Base-by-base conservation (phyloP, 805 yeast species). In the Pichia sporocuriosa region DNA sequence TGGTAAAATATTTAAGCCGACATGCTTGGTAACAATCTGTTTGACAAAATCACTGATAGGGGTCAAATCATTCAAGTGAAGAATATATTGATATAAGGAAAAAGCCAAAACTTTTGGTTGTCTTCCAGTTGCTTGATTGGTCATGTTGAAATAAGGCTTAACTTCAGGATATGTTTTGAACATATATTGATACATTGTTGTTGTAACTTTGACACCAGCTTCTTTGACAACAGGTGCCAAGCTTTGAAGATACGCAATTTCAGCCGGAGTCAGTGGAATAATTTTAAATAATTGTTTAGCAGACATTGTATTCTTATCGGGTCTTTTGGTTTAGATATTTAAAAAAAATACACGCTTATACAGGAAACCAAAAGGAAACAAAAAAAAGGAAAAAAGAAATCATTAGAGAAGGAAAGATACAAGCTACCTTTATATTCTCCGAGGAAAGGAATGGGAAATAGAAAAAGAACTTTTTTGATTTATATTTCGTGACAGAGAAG, bases 31-130 rank as follows among this genome's bases (percentile, higher is more conserved):
- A 34, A 73, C 81, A 51, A 81, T 77, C 46, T 73, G 76, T 37
- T 69, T 63, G 9, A 82, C 84, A 45, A 75, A 73, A 2, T 63
- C 72, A 11, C 66, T 53, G 31, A 82, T 61, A 10, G 73, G 77
- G 3, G 72, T 62, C 40, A 81, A 57, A 44, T 79, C 73, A 46
- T 80, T 79, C 41, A 81, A 79, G 53, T 78, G 67, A 47, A 73
- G 66, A 12, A 87, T 86, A 44, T 81, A 82, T 17, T 72, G 67
- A 22, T 79, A 57, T 20, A 81, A 63, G 1, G 88, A 73, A 48
- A 66, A 70, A 1, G 87, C 87, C 33, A 81, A 64, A 24, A 82
- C 78, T 48, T 68, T 65, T 43, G 87, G 85, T 57, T 81, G 89
- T 35, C 62, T 62, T 40, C 72, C 69, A 23, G 68, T 62, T 30